Evolutionary conservation across 1,139 yeast genomes (phyloP).

Genomic region (Taphrina sp.): DNA sequence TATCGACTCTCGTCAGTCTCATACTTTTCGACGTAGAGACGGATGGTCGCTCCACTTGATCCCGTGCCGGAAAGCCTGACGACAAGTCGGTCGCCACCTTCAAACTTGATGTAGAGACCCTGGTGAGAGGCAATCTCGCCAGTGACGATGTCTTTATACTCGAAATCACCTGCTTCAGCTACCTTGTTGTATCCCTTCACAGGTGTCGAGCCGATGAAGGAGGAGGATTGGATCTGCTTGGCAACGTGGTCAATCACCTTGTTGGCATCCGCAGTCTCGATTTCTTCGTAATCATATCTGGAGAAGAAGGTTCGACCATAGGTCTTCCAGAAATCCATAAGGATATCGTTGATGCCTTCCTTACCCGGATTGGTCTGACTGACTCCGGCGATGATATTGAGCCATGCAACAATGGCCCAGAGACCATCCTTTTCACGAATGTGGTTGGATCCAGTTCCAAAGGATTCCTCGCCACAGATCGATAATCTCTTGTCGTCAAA

Average conservation of each 20-base stretch:
- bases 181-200: slow-evolving; percentile 52
- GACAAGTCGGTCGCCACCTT: slow-evolving; percentile 80
- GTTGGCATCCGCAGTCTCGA: slow-evolving; percentile 70
- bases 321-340: slow-evolving; percentile 79
- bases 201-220: slow-evolving; percentile 52
- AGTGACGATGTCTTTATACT: slow-evolving; percentile 84
- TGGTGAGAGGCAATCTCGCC: slow-evolving; percentile 90
- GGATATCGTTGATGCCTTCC: slow-evolving; percentile 74
- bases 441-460: slow-evolving; percentile 97
- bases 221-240: slow-evolving; percentile 46
- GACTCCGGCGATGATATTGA: slow-evolving; percentile 85
- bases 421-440: slow-evolving; percentile 96
- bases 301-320: slow-evolving; percentile 98
- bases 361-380: slow-evolving; percentile 52
- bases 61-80: slow-evolving; percentile 97
- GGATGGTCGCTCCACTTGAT: slow-evolving; percentile 94
- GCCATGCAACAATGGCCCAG: slow-evolving; percentile 98
- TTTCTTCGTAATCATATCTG: slow-evolving; percentile 89
- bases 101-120: slow-evolving; percentile 81
- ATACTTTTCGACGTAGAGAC: slow-evolving; percentile 87
- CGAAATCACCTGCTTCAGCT: slow-evolving; percentile 79
- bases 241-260: slow-evolving; percentile 62
- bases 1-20: slow-evolving; percentile 57
- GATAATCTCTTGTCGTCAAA: slow-evolving; percentile 90
- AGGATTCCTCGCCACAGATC: slow-evolving; percentile 97